Conservation (phyloP, 169 alveolate species). For the Sarcocystis neurona region DNA sequence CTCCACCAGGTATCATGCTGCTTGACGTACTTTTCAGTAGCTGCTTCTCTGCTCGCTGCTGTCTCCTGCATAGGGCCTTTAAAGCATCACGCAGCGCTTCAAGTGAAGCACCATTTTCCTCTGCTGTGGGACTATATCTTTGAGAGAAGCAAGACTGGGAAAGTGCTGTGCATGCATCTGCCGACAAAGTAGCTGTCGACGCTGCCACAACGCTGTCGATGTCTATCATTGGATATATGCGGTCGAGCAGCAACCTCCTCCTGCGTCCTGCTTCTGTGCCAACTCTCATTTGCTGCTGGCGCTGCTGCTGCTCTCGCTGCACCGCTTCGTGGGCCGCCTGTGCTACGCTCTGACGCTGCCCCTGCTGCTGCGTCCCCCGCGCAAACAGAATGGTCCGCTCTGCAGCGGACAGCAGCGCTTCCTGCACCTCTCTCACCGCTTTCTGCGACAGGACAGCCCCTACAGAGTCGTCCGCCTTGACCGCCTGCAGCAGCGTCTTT, state of each 20-base stretch:
- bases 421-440: background rate
- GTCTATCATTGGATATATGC: background rate
- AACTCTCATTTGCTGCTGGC: too few species aligned
- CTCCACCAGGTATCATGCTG: background rate
- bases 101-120: background rate
- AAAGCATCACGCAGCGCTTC: background rate
- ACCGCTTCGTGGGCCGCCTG: background rate
- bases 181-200: background rate
- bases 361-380: background rate
- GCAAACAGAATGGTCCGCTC: background rate
- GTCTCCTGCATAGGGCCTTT: background rate
- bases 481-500: background rate
- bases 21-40: background rate
- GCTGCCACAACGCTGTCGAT: background rate
- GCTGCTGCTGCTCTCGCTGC: background rate
- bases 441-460: background rate
- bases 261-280: background rate
- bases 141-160: background rate
- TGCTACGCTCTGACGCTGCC: background rate
- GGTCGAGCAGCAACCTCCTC: background rate
- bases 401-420: background rate
- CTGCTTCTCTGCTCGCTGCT: background rate
- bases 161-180: conserved; percentile 13
- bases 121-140: background rate
- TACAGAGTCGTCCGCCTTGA: background rate